phyloP scores from a whole-genome alignment of 176 grass and related monocot species.

The Elymus sibiricus region DNA sequence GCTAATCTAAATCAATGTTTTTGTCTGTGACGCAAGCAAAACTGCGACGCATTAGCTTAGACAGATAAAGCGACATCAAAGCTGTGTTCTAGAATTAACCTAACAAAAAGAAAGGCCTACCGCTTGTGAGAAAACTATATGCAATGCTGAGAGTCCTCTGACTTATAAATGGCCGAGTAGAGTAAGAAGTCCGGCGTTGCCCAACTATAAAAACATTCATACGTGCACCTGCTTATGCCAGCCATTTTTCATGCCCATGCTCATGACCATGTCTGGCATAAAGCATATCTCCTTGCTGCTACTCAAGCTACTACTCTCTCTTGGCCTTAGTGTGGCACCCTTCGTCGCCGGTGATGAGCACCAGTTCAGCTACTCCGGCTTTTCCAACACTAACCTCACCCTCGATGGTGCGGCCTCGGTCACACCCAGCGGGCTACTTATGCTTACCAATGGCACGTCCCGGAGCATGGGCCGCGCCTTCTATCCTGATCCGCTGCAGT shows the following conservation, averaged over 20 bases:
- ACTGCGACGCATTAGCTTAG: not conserved
- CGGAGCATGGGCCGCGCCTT: conserved; percentile 14
- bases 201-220: not conserved
- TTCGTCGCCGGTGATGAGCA: not conserved
- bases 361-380: conserved; percentile 40
- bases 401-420: conserved; percentile 21
- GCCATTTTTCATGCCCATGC: not conserved
- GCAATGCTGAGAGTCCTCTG: not conserved
- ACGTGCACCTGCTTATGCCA: not conserved
- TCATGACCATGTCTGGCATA: not conserved
- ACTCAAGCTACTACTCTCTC: not conserved
- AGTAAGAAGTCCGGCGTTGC: not conserved
- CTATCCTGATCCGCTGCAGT: not conserved
- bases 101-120: not conserved
- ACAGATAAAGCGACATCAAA: not conserved
- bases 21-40: not conserved
- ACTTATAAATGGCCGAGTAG: not conserved
- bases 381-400: conserved; percentile 14
- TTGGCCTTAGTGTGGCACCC: not conserved
- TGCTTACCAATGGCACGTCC: conserved; percentile 9
- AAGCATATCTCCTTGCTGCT: not conserved
- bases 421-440: not conserved
- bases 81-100: not conserved
- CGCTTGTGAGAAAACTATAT: not conserved
- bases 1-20: not conserved